Conservation (phyloP, 2,329 filamentous ascomycete genomes). For the Aspergillus pseudotamarii region DNA sequence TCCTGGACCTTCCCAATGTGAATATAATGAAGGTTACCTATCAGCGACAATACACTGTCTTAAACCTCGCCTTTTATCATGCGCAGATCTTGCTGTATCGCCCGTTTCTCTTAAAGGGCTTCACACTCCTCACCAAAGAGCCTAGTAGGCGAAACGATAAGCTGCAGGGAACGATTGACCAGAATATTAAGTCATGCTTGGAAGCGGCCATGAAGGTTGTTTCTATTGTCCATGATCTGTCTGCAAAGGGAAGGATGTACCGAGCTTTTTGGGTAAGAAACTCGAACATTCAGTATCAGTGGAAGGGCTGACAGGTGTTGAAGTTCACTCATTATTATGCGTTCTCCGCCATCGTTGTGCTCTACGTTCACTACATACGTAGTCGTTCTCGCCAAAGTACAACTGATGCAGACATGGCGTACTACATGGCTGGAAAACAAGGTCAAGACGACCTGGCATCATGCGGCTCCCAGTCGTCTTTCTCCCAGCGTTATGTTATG, state of each 20-base stretch:
- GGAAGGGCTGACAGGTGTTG: background rate
- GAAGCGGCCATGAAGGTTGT: conserved; percentile 45
- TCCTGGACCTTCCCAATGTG: conserved; percentile 34
- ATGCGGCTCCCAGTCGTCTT: conserved; percentile 42
- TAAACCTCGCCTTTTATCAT: conserved; percentile 40
- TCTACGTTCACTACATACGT: conserved; percentile 52
- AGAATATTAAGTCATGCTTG: conserved; percentile 38
- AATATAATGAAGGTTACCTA: conserved; percentile 49
- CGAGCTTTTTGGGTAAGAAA: conserved; percentile 45
- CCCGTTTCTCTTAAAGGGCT: conserved; percentile 36
- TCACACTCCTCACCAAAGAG: conserved; percentile 14
- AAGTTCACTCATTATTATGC: conserved; percentile 46
- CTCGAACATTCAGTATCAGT: conserved; percentile 28
- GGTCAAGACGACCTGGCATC: conserved; percentile 46
- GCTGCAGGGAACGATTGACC: conserved; percentile 6
- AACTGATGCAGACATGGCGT: conserved; percentile 13
- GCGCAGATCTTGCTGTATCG: conserved; percentile 37
- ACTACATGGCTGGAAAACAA: conserved; percentile 42
- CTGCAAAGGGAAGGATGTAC: conserved; percentile 40
- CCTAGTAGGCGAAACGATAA: conserved; percentile 21
- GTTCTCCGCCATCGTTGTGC: conserved; percentile 49
- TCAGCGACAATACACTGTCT: conserved; percentile 44
- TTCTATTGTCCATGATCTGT: conserved; percentile 44
- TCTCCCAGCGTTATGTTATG: conserved; percentile 47
- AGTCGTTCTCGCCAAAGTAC: conserved; percentile 30